Evolutionary conservation across 257 asterid species (phyloP), one percentile per base, ranked within the genome.

Genomic region (Ballota nigra): DNA sequence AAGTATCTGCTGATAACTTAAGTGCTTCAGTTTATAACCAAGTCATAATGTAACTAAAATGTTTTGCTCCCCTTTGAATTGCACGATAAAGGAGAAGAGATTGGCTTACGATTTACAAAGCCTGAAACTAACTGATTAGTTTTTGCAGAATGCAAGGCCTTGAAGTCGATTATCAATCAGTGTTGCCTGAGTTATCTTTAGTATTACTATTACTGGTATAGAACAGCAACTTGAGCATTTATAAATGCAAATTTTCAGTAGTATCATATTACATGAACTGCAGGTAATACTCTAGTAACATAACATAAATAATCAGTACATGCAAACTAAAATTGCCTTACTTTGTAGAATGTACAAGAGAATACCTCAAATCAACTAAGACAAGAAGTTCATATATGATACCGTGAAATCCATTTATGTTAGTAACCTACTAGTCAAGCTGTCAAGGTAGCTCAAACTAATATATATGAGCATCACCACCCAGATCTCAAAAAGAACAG

Each of bases 11-110:
- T 24, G 53, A 61, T 70, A 19, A 62, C 34, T 20, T 20, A 59
- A 38, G 16, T 33, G 55, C 65, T 57, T 63, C 38, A 65, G 81
- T 64, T 59, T 15, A 63, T 31, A 22, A 71, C 43, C 40, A 65
- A 56, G 66, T 22, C 13, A 15, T 66, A 34, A 53, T 33, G 34
- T 49, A 52, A 23, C 5, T 13, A 20, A 36, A 16, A 52, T 22
- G 18, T 38, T 19, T 63, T 16, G 5, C 19, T 18, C 38, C 23
- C 9, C 11, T 31, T 49, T 9, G 43, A 72, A 68, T 63, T 55
- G 19, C 87, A 86, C 69, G 74, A 81, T 51, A 82, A 86, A 66
- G 55, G 56, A 74, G 38, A 60, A 40, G 36, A 55, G 70, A 20
- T 47, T 73, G 26, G 43, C 47, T 11, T 56, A 47, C 57, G 52